Conservation (phyloP, 2,329 filamentous ascomycete species). For the Pseudomassariella vexata region DNA sequence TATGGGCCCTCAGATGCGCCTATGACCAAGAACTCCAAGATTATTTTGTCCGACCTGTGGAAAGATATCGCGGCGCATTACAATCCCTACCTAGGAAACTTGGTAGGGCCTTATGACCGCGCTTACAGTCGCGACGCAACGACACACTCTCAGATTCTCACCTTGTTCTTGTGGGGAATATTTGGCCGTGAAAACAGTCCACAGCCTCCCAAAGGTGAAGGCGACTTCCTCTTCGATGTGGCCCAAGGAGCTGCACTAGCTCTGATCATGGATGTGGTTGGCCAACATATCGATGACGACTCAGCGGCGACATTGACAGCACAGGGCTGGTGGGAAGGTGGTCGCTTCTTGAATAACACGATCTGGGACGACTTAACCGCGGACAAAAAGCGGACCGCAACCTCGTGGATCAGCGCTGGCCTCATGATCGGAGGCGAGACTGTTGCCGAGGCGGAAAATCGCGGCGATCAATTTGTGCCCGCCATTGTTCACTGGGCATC, state of each 20-base stretch:
- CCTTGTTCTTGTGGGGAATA: conserved; percentile 35
- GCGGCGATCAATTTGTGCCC: conserved; percentile 35
- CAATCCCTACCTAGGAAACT: conserved; percentile 28
- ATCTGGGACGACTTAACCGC: conserved; percentile 27
- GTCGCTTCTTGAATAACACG: conserved; percentile 28
- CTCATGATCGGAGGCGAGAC: conserved; percentile 36
- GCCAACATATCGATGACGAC: conserved; percentile 19
- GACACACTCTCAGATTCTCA: conserved; percentile 32
- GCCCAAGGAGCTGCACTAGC: conserved; percentile 34
- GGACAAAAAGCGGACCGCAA: conserved; percentile 23
- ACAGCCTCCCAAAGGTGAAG: conserved; percentile 29
- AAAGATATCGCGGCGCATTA: conserved; percentile 28
- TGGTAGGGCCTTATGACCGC: conserved; percentile 29
- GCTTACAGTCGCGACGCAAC: conserved; percentile 33
- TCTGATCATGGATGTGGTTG: conserved; percentile 27
- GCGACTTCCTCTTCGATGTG: conserved; percentile 34
- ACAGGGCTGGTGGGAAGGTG: conserved; percentile 25
- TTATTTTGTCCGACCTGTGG: conserved; percentile 27
- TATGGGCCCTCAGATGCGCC: conserved; percentile 25
- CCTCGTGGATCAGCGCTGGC: conserved; percentile 34
- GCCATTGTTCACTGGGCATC: conserved; percentile 40
- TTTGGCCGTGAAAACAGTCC: conserved; percentile 32
- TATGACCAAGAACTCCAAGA: conserved; percentile 21
- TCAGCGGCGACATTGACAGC: conserved; percentile 23
- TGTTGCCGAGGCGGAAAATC: conserved; percentile 28